These are phyloP conservation scores for Sugiyamaella xylanicola DNA, from an alignment of 1,139 yeast genomes.

Conservation along the genomic window DNA sequence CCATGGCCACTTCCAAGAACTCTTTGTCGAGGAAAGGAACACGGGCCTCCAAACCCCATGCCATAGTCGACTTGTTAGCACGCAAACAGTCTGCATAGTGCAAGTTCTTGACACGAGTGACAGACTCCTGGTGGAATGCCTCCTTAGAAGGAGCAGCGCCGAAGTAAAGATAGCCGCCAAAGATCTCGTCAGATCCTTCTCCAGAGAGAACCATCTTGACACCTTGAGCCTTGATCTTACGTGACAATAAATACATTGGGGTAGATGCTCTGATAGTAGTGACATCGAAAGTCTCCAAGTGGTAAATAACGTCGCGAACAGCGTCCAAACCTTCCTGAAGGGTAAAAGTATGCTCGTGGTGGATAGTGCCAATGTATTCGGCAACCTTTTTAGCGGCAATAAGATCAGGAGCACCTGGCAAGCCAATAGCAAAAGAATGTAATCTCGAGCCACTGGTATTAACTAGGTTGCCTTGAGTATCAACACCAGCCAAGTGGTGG, in stretches of 20 bases:
- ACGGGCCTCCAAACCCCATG: constrained; percentile 99
- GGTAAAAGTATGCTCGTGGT: constrained; percentile 97
- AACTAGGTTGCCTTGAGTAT: constrained; percentile 76
- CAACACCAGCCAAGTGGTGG: constrained; percentile 83
- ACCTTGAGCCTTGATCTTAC: constrained; percentile 99
- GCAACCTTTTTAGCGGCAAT: constrained; percentile 97
- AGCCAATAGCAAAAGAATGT: constrained; percentile 96
- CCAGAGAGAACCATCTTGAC: constrained; percentile 99
- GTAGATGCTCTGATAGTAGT: constrained; percentile 99
- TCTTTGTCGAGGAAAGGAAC: constrained; percentile 97
- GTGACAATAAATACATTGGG: constrained; percentile 93
- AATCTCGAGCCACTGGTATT: constrained; percentile 79
- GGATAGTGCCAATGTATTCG: constrained; percentile 85
- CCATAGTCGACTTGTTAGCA: constrained; percentile 99
- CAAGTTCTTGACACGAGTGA: constrained; percentile 93
- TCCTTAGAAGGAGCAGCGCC: constrained; percentile 92
- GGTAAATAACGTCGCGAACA: constrained; percentile 88
- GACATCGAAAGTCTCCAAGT: constrained; percentile 96
- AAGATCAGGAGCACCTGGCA: constrained; percentile 97
- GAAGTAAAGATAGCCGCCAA: constrained; percentile 97
- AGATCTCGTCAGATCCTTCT: constrained; percentile 98
- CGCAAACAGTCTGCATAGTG: constrained; percentile 96
- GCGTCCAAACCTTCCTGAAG: constrained; percentile 96
- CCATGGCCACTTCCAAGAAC: constrained; percentile 90
- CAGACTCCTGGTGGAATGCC: constrained; percentile 95